Conservation (phyloP, 228 moss, liverwort and hornwort genomes). For the Sphagnum fallax region DNA sequence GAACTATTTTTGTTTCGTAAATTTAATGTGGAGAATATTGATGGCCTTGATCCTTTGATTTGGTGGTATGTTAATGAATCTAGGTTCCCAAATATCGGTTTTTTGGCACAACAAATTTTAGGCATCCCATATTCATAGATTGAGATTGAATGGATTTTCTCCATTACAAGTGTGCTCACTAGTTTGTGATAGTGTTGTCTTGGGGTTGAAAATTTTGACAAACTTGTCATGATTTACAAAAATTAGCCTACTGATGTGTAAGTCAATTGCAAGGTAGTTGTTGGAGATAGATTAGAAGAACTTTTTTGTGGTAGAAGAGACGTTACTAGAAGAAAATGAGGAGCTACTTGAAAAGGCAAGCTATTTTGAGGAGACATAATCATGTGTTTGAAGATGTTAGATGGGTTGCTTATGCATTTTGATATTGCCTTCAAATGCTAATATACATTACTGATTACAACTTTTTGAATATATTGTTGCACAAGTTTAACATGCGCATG, state of each 20-base stretch:
- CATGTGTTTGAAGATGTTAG: too few relatives aligned
- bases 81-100: not conserved
- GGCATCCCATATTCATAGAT: not conserved
- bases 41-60: conserved; percentile 1
- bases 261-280: not conserved
- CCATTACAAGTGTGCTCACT: not conserved
- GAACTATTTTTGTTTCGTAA: not conserved
- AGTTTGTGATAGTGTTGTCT: not conserved
- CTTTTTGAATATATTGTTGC: too few relatives aligned
- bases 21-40: not conserved
- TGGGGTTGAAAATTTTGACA: not conserved
- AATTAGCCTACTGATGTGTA: not conserved
- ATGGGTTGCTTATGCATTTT: too few relatives aligned
- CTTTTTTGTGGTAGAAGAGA: too few relatives aligned
- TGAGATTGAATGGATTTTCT: not conserved
- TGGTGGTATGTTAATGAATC: not conserved
- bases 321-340: too few relatives aligned
- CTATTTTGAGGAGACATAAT: too few relatives aligned
- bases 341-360: too few relatives aligned
- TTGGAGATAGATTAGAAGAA: too few relatives aligned
- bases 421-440: too few relatives aligned
- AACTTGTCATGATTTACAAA: not conserved
- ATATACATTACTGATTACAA: too few relatives aligned
- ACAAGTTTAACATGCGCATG: too few relatives aligned
- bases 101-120: not conserved